Base-by-base conservation (phyloP, 2,329 filamentous ascomycete species). In the Alternaria triticimaculans region DNA sequence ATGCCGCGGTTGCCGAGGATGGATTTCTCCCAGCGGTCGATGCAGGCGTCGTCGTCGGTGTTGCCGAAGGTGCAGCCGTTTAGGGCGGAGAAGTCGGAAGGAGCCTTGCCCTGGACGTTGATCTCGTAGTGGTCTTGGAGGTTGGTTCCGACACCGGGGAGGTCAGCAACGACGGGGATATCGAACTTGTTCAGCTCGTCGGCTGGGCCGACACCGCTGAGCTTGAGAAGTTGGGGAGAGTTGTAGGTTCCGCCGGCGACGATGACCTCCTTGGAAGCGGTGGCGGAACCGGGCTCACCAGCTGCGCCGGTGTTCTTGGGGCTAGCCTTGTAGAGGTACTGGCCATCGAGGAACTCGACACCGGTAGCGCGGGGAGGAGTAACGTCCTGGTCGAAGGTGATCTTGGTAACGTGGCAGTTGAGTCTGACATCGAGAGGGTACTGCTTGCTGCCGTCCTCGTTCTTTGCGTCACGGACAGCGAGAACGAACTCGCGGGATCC, bases 341-440 rank as follows among this genome's bases (percentile, higher is more conserved):
- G 70, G 26, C 82, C 81, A 18, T 80, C 76, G 56, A 81, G 77
- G 67, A 81, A 83, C 62, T 83, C 78, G 11, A 83, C 81, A 61
- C 81, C 82, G 23, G 76, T 80, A 2, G 82, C 82, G 28, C 72
- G 89, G 66, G 85, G 83, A 55, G 86, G 85, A n/a, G 81, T 74
- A 18, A 85, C 87, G 73, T 88, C 88, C 4, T 89, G 86, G 41
- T 91, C 89, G 68, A 90, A 91, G 41, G 82, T 82, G 76, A 93
- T 80, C 76, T 89, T 90, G 56, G 90, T 89, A 65, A 87, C 91
- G 51, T 92, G 80, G 37, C 85, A 87, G 79, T 90, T 90, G 3
- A 85, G 82, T 49, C 83, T 81, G 57, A 90, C 81, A 62, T 88
- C 86, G 1, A 90, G 84, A 46, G 83, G 85, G 72, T 88, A 89